Base-by-base conservation (phyloP, 169 alveolate species). In the Toxoplasma gondii region DNA sequence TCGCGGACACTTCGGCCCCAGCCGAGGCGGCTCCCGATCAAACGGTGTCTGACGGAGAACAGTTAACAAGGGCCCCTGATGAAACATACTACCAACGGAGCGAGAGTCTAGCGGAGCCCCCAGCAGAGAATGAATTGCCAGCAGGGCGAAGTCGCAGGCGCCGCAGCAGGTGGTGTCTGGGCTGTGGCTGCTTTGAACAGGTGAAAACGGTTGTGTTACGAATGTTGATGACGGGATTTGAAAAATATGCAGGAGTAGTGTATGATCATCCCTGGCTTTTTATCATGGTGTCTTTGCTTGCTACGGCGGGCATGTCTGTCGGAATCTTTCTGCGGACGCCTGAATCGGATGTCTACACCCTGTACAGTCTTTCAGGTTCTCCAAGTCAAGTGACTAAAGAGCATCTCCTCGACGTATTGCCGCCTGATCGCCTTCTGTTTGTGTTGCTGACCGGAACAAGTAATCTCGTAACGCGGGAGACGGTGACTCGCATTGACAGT, bases 251-350 rank as follows among this genome's bases (percentile, higher is more conserved):
- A n/a, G 67, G 41, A 10, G 67, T 90, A 0, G 93, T 90, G 49
- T 90, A 90, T 22, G 88, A 90, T 58, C 74, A 90, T 45, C 69
- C 93, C 31, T 90, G 93, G 93, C 36, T 36, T 38, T 67, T 90
- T 74, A 69, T 90, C 44, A 5, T 90, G 0, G 64, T 45, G 45
- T 90, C 82, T 27, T 49, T 43, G 53, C 78, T 90, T 29, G 16
- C 64, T 29, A 90, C 87, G 16, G 93, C 93, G 70, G 88, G 54
- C 24, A 39, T 90, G 88, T 39, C 80, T 58, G 69, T 41, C 22
- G 93, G 93, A 19, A 41, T 90, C 54, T 90, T 90, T 49, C 45
- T 43, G 67, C 86, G 93, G 38, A 90, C 81, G n/a, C 39, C 64
- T 16, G 93, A 90, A 36, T 44, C 16, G 29, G 93, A 90, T 74